Evolutionary conservation across 1,284 basidiomycete species (phyloP), one percentile per base, ranked within the genome.

Genomic region (Rugosomyces carneus): DNA sequence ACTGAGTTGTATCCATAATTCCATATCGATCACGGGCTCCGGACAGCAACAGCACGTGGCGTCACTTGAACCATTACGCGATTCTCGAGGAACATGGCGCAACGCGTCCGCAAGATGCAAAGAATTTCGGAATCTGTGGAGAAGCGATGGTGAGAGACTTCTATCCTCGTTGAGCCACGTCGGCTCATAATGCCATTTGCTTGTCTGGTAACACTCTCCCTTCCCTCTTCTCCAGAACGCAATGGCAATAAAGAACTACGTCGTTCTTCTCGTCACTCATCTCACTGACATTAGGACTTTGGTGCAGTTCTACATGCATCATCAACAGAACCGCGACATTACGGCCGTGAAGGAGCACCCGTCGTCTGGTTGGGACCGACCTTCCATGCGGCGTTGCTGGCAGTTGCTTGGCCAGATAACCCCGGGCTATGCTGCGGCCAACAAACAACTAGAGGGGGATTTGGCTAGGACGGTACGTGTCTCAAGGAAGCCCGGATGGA

Each of bases 381-480:
- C 75, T 46, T 71, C 79, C 1, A 99, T 99, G 95, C 77, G 81
- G 45, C 73, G 80, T 40, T 98, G 93, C 62, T 99, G 94, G 95
- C 69, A 79, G 3, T 86, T 95, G 58, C 72, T 99, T 45, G 93
- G 97, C 72, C 54, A 75, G 65, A 96, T 94, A 8, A 93, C 89
- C 55, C 72, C 94, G 50, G 92, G 86, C 66, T 99, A 97, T 57
- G 76, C 93, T 2, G 84, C 89, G 6, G 95, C 99, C 55, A 94
- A 98, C 63, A 97, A 96, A 69, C 92, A 98, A 69, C 72, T 99
- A 9, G 93, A 99, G 41, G 95, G 93, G 1, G 95, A 98, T 61
- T 71, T 99, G 48, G 91, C 93, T 3, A 74, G 95, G 49, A 88
- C 89, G 38, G 93, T 94, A 59, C 69, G 89, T 38, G 36, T 20